Conservation (phyloP, 352 stramenopile species). For the Elongisporangium anandrum region DNA sequence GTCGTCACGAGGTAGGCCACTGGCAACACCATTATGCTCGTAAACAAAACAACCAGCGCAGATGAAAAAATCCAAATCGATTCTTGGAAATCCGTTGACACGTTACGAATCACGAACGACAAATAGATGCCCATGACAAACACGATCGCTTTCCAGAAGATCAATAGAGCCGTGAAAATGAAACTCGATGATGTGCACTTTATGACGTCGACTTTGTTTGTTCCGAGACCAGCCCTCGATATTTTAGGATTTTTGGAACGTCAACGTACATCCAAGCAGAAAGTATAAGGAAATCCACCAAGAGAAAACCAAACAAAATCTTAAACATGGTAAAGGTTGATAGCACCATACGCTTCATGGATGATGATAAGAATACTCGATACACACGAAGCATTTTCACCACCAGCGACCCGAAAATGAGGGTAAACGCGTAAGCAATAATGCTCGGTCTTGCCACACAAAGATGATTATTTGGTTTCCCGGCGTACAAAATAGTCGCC, state of each 20-base stretch:
- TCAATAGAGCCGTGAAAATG: conserved; percentile 12
- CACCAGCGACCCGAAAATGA: conserved; percentile 18
- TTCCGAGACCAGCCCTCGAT: no score
- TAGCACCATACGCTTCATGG: conserved; percentile 14
- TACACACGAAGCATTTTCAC: conserved; percentile 27
- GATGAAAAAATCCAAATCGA: conserved; percentile 24
- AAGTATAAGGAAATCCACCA: conserved; percentile 11
- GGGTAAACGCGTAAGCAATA: conserved; percentile 6
- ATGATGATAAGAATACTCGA: conserved; percentile 13
- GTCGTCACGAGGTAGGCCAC: conserved; percentile 20
- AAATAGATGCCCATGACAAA: conserved; percentile 17
- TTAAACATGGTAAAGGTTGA: conserved; percentile 12
- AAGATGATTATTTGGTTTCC: background rate
- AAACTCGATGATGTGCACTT: conserved; percentile 15
- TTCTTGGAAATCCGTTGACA: conserved; percentile 28
- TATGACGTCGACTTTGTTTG: background rate
- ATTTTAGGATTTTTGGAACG: background rate
- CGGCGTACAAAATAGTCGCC: background rate
- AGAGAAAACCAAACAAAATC: conserved; percentile 6
- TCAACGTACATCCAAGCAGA: conserved; percentile 6
- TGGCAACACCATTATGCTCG: conserved; percentile 13
- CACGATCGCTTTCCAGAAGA: conserved; percentile 25
- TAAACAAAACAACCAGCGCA: conserved; percentile 17
- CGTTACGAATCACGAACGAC: conserved; percentile 22
- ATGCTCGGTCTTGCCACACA: background rate